Conservation (phyloP, 768 basidiomycete species). For the Collybia nuda region DNA sequence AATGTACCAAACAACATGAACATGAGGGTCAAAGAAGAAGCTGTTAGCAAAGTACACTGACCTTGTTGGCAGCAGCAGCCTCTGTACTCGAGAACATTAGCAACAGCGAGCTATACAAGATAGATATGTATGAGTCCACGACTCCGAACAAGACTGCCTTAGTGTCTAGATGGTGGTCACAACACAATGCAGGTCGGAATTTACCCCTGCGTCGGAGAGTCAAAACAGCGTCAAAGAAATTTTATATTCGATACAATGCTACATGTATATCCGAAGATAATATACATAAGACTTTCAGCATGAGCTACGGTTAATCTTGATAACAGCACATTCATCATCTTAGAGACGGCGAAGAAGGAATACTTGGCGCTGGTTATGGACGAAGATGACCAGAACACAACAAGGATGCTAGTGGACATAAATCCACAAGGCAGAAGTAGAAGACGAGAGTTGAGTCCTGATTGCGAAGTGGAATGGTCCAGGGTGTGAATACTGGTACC, state of each 20-base stretch:
- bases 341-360: too few relatives aligned
- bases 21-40: slow-evolving; percentile 14
- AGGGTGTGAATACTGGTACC: too few relatives aligned
- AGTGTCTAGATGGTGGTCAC: slow-evolving; percentile 26
- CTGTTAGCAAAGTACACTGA: slow-evolving; percentile 29
- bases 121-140: slow-evolving; percentile 11
- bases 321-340: too few relatives aligned
- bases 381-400: too few relatives aligned
- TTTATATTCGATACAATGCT: slow-evolving; percentile 3
- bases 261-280: background rate
- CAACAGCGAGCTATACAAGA: slow-evolving; percentile 14
- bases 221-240: slow-evolving; percentile 44
- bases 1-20: slow-evolving; percentile 3
- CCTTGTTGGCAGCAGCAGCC: slow-evolving; percentile 47
- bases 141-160: slow-evolving; percentile 11
- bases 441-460: too few relatives aligned
- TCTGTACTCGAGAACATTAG: slow-evolving; percentile 51
- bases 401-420: too few relatives aligned
- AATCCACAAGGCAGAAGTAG: too few relatives aligned
- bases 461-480: too few relatives aligned
- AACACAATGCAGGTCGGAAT: slow-evolving; percentile 19
- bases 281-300: too few relatives aligned
- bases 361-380: too few relatives aligned
- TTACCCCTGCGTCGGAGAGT: slow-evolving; percentile 49
- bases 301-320: too few relatives aligned